Conservation (phyloP, 2,329 filamentous ascomycete species). For the Scytalidium sp. region DNA sequence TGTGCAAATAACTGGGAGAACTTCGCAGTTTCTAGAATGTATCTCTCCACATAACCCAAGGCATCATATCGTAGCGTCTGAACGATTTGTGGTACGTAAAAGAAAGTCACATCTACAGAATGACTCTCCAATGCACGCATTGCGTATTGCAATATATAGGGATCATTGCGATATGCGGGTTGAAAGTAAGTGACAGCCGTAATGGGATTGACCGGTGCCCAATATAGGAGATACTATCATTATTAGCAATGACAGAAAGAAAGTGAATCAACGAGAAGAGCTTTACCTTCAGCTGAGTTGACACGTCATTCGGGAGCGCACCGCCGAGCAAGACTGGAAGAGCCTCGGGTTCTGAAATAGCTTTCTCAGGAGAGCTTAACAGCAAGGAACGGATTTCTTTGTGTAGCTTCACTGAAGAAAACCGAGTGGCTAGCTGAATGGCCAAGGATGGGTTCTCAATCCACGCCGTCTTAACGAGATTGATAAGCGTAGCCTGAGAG, state of each 20-base stretch:
- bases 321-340: conserved; percentile 78
- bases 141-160: conserved; percentile 92
- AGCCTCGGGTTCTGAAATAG: conserved; percentile 76
- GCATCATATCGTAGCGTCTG: conserved; percentile 91
- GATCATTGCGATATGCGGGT: conserved; percentile 85
- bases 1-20: conserved; percentile 98
- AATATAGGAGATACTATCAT: conserved; percentile 79
- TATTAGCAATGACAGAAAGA: conserved; percentile 23
- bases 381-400: conserved; percentile 77
- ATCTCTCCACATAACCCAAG: conserved; percentile 91
- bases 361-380: conserved; percentile 80
- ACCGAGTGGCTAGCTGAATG: conserved; percentile 78
- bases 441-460: conserved; percentile 79
- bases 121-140: conserved; percentile 94
- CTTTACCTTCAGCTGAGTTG: conserved; percentile 75
- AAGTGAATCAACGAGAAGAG: not conserved
- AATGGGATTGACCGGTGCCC: conserved; percentile 88
- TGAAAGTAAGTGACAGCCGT: conserved; percentile 92
- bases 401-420: conserved; percentile 69
- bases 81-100: conserved; percentile 97
- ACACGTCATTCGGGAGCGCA: conserved; percentile 73
- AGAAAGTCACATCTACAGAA: conserved; percentile 95
- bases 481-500: conserved; percentile 37
- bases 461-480: conserved; percentile 81
- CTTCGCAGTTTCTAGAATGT: conserved; percentile 94